Percentiles rank a stretch among this genome's conserved stretches.
Evolutionary conservation across 2,329 filamentous ascomycete genomes (phyloP).

Genomic region (Biscogniauxia mediterranea): DNA sequence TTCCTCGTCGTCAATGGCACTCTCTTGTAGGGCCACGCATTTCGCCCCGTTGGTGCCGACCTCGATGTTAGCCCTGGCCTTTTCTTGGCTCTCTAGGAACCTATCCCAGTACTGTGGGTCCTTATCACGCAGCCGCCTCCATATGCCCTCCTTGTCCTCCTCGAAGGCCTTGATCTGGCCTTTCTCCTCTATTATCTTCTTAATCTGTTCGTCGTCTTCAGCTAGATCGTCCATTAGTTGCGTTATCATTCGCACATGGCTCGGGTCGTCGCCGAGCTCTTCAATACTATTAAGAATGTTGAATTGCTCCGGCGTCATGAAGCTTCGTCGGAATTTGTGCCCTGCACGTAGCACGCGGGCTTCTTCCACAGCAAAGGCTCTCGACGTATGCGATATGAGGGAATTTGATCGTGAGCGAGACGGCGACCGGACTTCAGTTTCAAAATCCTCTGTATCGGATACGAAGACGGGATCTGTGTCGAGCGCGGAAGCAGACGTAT

Average conservation of each 20-base stretch:
- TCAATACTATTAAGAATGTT: conserved; percentile 48
- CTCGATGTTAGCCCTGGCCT: conserved; percentile 54
- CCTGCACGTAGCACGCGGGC: conserved; percentile 54
- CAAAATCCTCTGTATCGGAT: conserved; percentile 49
- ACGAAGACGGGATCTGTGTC: conserved; percentile 37
- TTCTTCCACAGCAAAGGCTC: conserved; percentile 55
- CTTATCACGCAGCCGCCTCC: conserved; percentile 51
- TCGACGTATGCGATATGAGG: conserved; percentile 48
- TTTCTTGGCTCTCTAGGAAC: conserved; percentile 61
- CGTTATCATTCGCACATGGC: conserved; percentile 53
- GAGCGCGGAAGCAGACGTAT: conserved; percentile 31
- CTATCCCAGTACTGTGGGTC: conserved; percentile 66
- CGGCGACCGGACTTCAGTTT: conserved; percentile 42
- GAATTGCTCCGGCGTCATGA: conserved; percentile 52
- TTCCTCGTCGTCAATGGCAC: conserved; percentile 36
- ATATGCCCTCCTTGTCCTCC: conserved; percentile 52
- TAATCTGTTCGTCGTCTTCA: conserved; percentile 60
- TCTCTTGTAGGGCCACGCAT: conserved; percentile 15
- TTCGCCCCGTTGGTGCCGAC: conserved; percentile 23
- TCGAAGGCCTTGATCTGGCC: conserved; percentile 63
- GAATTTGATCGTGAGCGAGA: conserved; percentile 52
- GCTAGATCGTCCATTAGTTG: conserved; percentile 62
- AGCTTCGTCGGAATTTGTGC: conserved; percentile 54
- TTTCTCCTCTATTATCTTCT: conserved; percentile 51
- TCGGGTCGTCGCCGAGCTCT: conserved; percentile 50